Base-by-base conservation (phyloP, 768 basidiomycete species). In the Lepiota brunneoincarnata region DNA sequence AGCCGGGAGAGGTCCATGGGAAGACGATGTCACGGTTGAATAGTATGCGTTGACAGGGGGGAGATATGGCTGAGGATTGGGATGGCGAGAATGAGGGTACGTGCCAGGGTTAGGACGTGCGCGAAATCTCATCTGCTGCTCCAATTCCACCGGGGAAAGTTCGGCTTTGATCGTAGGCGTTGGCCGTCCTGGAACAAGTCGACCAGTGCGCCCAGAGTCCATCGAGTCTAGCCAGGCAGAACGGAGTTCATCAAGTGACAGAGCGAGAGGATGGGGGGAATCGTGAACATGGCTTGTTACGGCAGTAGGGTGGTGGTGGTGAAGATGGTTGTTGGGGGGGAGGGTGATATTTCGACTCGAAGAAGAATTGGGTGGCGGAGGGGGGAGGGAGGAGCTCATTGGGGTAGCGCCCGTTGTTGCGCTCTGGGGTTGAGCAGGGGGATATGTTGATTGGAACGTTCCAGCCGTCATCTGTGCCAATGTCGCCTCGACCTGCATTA, bases 401-500 rank as follows among this genome's bases (percentile, higher is more conserved):
- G 39, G 28, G 24, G 40, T 36, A 9, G 20, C 46, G 10, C 56
- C 49, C 26, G 41, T 43, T 17, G 37, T 26, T 10, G 41, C 49
- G 36, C 39, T 50, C 17, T 51, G 51, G 15, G 49, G 44, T 28
- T 54, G 41, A 11, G 51, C 63, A 12, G 66, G 60, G 2, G 70
- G 72, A 61, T 72, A 72, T 1, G 67, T 64, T 4, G 71, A 68
- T 63, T 74, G 66, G 56, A 74, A 74, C 9, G 69, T 62, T 7
- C 75, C 76, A 38, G 71, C 64, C 4, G 75, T 74, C 4, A 84
- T 65, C 60, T 81, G 75, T 4, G 79, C 76, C 15, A 88, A 69
- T 40, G 78, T 71, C 2, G 81, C 69, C 69, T 92, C 90, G 58
- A 91, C 78, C 54, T 81, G 77, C 24, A 87, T 81, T 24, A 91